Evolutionary conservation across 257 asterid genomes (phyloP).

Genomic region (Linderniella brevidens): DNA sequence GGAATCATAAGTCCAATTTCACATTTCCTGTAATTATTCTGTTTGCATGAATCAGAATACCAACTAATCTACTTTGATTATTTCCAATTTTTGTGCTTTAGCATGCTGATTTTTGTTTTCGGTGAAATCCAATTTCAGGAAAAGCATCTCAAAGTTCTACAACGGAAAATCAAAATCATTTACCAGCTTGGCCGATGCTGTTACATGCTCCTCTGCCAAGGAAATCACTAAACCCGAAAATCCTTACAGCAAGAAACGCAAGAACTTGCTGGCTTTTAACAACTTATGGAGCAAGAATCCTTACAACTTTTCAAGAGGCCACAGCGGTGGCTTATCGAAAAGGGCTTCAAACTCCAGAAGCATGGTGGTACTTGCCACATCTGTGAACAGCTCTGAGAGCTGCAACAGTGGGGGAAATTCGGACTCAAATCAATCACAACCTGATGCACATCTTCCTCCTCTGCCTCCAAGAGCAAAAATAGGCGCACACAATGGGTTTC

Average conservation of each 20-base stretch:
- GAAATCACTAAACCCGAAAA: conserved; percentile 41
- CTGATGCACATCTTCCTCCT: conserved; percentile 35
- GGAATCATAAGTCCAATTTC: too few relatives aligned
- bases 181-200: conserved; percentile 35
- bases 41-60: neutral
- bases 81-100: neutral
- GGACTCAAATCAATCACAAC: conserved; percentile 26
- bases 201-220: conserved; percentile 22
- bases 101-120: conserved; percentile 7
- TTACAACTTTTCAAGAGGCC: conserved; percentile 14
- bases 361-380: conserved; percentile 21
- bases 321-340: conserved; percentile 26
- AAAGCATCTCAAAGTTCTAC: conserved; percentile 19
- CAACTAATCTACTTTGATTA: neutral
- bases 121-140: conserved; percentile 13
- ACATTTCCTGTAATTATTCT: too few relatives aligned
- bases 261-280: conserved; percentile 32
- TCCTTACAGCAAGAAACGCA: conserved; percentile 39
- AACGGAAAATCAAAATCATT: conserved; percentile 24
- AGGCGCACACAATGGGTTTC: conserved; percentile 16
- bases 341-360: conserved; percentile 30
- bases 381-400: conserved; percentile 19
- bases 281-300: conserved; percentile 23
- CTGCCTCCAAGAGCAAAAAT: conserved; percentile 43
- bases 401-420: conserved; percentile 20